Evolutionary conservation across 257 asterid species (phyloP).

Genomic region (Echium plantagineum): DNA sequence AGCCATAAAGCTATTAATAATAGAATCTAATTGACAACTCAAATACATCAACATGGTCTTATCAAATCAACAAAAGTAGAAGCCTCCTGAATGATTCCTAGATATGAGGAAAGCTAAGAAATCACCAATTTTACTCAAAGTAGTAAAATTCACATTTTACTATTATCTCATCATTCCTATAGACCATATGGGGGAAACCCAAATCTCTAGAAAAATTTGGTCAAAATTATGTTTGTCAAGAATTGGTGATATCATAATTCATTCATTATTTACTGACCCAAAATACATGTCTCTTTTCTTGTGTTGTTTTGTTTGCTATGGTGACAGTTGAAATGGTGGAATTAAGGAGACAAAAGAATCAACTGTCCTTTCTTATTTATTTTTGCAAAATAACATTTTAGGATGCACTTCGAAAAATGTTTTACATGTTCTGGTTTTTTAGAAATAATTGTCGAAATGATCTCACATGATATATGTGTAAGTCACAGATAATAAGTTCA

Average conservation of each 20-base stretch:
- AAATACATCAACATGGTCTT: slow-evolving; percentile 11
- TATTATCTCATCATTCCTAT: not conserved
- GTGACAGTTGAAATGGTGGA: not conserved
- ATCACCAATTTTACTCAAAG: slow-evolving; percentile 7
- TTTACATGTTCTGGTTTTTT: no score
- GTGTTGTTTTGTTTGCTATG: not conserved
- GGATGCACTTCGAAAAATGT: no score
- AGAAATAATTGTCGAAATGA: no score
- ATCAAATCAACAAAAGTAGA: slow-evolving; percentile 22
- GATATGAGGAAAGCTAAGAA: slow-evolving; percentile 16
- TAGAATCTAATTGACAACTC: slow-evolving; percentile 21
- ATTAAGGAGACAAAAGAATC: no score
- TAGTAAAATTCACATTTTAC: slow-evolving; percentile 9
- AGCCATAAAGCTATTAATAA: no score
- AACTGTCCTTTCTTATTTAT: no score
- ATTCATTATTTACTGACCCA: not conserved
- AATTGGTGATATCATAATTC: not conserved
- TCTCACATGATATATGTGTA: no score
- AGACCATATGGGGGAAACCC: not conserved
- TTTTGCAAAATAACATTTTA: no score
- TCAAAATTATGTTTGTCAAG: not conserved
- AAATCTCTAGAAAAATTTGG: not conserved
- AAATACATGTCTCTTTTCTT: not conserved
- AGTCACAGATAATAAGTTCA: no score
- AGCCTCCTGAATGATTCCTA: slow-evolving; percentile 20